Base-by-base conservation (phyloP, 306 rosid genomes). In the Cicer arietinum region DNA sequence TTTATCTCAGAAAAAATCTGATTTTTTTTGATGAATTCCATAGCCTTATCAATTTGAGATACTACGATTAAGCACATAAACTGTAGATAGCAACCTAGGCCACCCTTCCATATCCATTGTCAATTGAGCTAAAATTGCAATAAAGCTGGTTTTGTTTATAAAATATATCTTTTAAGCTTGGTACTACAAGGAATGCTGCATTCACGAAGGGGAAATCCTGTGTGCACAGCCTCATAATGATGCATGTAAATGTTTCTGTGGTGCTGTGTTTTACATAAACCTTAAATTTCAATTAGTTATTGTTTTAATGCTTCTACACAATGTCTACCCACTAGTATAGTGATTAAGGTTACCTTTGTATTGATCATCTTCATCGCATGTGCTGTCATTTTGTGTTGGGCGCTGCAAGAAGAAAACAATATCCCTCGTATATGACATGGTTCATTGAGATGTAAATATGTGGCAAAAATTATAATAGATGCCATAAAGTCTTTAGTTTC, bases 371-470 rank as follows among this genome's bases (percentile, higher is more conserved):
- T 78, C 82, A 40, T 76, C 77, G 80, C 61, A 25, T 52, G 73
- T 75, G 70, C 76, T 85, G 66, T 66, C 81, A 67, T 75, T 89
- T 53, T 78, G 61, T 69, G 66, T 83, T 65, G 51, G 77, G 18
- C 53, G 78, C 96, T 94, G 94, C 88, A 81, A 73, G 79, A 67
- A 78, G 80, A 59, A 79, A 16, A 25, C 42, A 40, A 39, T 48
- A 50, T 59, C 83, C 69, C 42, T 79, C 74, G 69, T 58, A 70
- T 17, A 53, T 62, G 60, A 52, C 61, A n/a, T 22, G 48, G 69
- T 75, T 74, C 11, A 8, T 74, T n/a, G 10, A 20, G 8, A 6
- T 8, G 52, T 48, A 20, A 14, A 68, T 63, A 52, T 61, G 22
- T 12, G 3, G 40, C 41, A 79, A 71, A 64, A 54, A 52, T 66